phyloP scores from a whole-genome alignment of 1,139 yeast species.

The Pichia sp. region DNA sequence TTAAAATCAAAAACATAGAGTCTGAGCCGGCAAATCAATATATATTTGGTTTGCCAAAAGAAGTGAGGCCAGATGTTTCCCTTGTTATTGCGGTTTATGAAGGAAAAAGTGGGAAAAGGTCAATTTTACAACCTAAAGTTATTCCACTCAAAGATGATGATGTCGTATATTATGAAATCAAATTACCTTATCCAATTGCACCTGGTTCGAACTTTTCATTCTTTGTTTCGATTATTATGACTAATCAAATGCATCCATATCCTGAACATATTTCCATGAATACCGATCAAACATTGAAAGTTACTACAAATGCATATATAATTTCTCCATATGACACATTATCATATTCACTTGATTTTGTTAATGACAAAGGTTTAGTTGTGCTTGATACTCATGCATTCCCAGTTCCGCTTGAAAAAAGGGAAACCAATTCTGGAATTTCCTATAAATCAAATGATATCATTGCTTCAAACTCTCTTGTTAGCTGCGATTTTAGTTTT shows the following conservation, averaged over 20 bases:
- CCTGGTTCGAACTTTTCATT: slow-evolving; percentile 52
- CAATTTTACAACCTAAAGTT: slow-evolving; percentile 30
- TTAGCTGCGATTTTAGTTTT: slow-evolving; percentile 52
- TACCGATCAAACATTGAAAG: slow-evolving; percentile 56
- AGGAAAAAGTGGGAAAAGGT: slow-evolving; percentile 29
- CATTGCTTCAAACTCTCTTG: slow-evolving; percentile 40
- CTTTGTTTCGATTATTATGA: slow-evolving; percentile 47
- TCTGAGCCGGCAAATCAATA: slow-evolving; percentile 50
- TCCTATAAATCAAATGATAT: slow-evolving; percentile 1
- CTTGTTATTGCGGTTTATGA: slow-evolving; percentile 38
- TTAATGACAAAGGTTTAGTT: slow-evolving; percentile 49
- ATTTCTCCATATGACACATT: slow-evolving; percentile 58
- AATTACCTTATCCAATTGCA: slow-evolving; percentile 60
- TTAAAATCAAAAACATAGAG: slow-evolving; percentile 57
- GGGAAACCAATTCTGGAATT: slow-evolving; percentile 2
- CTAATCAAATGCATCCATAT: slow-evolving; percentile 47
- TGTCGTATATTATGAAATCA: slow-evolving; percentile 41
- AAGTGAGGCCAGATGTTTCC: slow-evolving; percentile 41
- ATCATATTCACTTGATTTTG: slow-evolving; percentile 43
- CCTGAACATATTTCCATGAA: slow-evolving; percentile 59
- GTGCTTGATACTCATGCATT: slow-evolving; percentile 20
- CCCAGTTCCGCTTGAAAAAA: slow-evolving; percentile 5
- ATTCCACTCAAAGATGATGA: slow-evolving; percentile 31
- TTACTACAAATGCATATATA: slow-evolving; percentile 48
- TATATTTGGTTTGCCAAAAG: slow-evolving; percentile 42